Evolutionary conservation across 805 yeast genomes (phyloP).

Genomic region (Myxozyma geophila): DNA sequence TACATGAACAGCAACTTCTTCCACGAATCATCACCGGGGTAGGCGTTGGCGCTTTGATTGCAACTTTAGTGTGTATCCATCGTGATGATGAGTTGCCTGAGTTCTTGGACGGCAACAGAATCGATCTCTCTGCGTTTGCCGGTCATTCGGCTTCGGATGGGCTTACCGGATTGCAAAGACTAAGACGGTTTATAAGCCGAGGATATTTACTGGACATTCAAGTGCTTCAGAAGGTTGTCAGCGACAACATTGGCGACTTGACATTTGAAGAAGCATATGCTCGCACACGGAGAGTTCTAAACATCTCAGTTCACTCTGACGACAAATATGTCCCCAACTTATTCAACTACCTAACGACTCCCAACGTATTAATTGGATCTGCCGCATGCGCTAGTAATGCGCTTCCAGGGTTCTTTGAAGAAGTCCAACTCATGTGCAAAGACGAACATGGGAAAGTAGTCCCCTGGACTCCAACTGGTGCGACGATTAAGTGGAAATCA

Average conservation of each 20-base stretch:
- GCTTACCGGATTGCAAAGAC: constrained; percentile 12
- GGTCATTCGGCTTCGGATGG: constrained; percentile 7
- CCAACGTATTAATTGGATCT: constrained; percentile 86
- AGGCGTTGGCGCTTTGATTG: constrained; percentile 93
- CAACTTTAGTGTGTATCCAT: constrained; percentile 78
- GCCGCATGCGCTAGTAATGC: constrained; percentile 80
- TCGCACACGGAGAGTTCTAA: constrained; percentile 75
- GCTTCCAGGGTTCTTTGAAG: constrained; percentile 64
- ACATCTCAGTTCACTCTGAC: constrained; percentile 83
- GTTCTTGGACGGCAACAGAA: constrained; percentile 42
- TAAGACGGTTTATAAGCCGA: constrained; percentile 70
- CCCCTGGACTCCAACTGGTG: constrained; percentile 38
- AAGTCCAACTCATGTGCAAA: constrained; percentile 63
- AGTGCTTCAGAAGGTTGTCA: constrained; percentile 76
- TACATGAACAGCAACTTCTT: constrained; percentile 72
- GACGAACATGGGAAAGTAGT: constrained; percentile 55
- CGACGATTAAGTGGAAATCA: constrained; percentile 26
- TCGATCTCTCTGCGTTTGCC: constrained; percentile 27
- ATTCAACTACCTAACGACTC: constrained; percentile 88
- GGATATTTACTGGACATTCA: constrained; percentile 88
- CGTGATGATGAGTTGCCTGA: constrained; percentile 64
- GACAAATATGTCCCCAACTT: constrained; percentile 56
- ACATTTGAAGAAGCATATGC: constrained; percentile 94
- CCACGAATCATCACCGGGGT: constrained; percentile 90
- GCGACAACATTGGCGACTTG: constrained; percentile 72